A percentile compares a stretch with the other conserved stretches of the same genome.
These are phyloP conservation scores for Sporothrix variecibatus DNA, from an alignment of 2,329 filamentous ascomycete species.

Conservation along the genomic window DNA sequence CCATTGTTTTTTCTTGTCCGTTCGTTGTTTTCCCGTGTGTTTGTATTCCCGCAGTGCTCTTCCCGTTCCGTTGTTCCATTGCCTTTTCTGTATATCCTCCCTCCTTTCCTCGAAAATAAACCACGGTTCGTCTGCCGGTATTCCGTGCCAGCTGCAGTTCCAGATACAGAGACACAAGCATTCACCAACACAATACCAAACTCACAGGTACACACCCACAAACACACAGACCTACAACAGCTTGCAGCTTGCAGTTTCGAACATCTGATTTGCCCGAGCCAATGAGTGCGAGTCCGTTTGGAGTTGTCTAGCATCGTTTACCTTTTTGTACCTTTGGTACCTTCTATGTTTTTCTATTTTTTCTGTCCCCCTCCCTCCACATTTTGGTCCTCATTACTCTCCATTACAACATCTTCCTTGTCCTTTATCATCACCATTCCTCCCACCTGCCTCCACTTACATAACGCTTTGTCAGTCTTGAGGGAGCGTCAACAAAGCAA, in stretches of 20 bases:
- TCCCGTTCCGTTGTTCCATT: not conserved
- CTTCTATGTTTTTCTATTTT: not conserved
- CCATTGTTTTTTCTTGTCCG: not conserved
- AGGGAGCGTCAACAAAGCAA: not conserved
- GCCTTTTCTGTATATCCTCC: not conserved
- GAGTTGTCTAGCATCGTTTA: not conserved
- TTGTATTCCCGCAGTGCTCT: not conserved
- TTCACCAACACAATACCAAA: not conserved
- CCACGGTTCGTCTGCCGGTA: not conserved
- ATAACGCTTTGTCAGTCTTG: constrained; percentile 16
- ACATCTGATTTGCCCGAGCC: not conserved
- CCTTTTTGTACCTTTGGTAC: not conserved
- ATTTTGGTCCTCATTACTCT: not conserved
- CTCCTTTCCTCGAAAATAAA: not conserved
- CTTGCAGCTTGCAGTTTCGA: not conserved
- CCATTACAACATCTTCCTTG: not conserved
- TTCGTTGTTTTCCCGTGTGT: not conserved
- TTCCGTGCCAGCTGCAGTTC: not conserved
- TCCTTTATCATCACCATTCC: not conserved
- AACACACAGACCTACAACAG: not conserved
- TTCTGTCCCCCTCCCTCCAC: not conserved
- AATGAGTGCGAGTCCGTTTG: not conserved
- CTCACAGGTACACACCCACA: not conserved
- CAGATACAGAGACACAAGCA: not conserved
- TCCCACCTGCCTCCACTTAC: not conserved